A percentile compares a stretch with the other conserved stretches of the same genome.
Evolutionary conservation across 2,329 filamentous ascomycete genomes (phyloP).

Genomic region (Aspergillus proliferans): DNA sequence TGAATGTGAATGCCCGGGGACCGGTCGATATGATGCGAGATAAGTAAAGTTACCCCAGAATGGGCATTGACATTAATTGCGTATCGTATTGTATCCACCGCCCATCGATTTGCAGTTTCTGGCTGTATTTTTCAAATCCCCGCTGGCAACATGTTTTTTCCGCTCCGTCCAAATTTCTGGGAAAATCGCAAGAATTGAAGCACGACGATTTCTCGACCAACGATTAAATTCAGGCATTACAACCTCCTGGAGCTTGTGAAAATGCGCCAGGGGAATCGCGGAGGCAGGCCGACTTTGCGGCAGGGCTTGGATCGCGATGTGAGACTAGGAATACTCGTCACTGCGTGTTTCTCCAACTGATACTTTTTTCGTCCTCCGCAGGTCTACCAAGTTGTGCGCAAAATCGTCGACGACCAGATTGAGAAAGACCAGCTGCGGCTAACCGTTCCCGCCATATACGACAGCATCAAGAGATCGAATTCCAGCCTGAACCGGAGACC

Average conservation of each 20-base stretch:
- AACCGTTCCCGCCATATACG: conserved; percentile 61
- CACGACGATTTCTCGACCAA: background rate
- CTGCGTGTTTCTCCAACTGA: conserved; percentile 4
- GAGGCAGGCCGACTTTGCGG: conserved; percentile 43
- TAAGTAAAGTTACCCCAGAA: conserved; percentile 1
- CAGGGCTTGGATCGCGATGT: conserved; percentile 60
- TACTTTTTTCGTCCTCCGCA: conserved; percentile 16
- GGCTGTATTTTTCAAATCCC: background rate
- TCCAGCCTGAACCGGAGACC: conserved; percentile 77
- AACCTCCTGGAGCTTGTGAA: conserved; percentile 2
- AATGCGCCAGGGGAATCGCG: conserved; percentile 37
- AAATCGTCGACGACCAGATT: conserved; percentile 63
- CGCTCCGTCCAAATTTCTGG: conserved; percentile 14
- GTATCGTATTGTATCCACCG: background rate
- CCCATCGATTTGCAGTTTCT: background rate
- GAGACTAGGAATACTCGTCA: conserved; percentile 5
- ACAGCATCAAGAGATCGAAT: conserved; percentile 76
- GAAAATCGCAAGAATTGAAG: conserved; percentile 6
- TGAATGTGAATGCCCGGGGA: background rate
- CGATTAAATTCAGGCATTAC: background rate
- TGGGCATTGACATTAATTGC: conserved; percentile 12
- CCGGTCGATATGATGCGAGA: background rate
- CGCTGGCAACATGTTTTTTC: conserved; percentile 2
- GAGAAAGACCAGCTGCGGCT: conserved; percentile 46
- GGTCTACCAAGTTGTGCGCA: conserved; percentile 73